These are phyloP conservation scores for Zizania palustris DNA, from an alignment of 202 grass and related monocot genomes.

Conservation along the genomic window DNA sequence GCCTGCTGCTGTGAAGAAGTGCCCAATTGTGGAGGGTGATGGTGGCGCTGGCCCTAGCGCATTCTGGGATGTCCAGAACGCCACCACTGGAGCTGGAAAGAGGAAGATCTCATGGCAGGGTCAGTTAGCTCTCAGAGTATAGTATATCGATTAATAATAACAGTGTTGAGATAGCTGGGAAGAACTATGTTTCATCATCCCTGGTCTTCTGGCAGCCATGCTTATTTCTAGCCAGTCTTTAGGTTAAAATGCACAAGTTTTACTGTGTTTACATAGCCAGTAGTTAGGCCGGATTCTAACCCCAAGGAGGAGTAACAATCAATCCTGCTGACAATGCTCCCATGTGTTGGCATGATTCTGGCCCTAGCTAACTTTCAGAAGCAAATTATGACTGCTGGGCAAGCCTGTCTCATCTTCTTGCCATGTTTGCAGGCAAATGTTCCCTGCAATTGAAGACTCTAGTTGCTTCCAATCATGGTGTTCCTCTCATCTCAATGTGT, in stretches of 20 bases:
- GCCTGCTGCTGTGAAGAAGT: conserved; percentile 24
- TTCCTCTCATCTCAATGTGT: neutral
- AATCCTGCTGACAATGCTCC: neutral
- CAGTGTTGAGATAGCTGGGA: conserved; percentile 21
- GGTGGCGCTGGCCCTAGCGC: conserved; percentile 32
- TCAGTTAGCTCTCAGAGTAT: conserved; percentile 77
- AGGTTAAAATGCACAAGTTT: neutral
- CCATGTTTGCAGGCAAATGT: neutral
- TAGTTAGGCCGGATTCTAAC: neutral
- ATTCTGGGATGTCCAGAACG: conserved; percentile 51
- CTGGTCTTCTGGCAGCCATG: neutral
- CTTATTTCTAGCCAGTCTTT: neutral
- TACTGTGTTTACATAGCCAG: neutral
- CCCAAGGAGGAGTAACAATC: neutral
- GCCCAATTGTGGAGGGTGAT: conserved; percentile 41
- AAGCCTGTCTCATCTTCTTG: neutral
- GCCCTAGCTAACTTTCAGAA: neutral
- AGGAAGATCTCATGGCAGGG: conserved; percentile 94
- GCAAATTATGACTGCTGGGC: neutral
- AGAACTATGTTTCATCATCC: conserved; percentile 10
- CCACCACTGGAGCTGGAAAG: conserved; percentile 47
- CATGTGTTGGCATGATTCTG: neutral
- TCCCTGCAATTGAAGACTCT: neutral
- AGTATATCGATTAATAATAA: conserved; percentile 34
- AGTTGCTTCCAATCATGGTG: neutral